Percentiles rank a stretch among this genome's conserved stretches.
These are phyloP conservation scores for Tuber aestivum DNA, from an alignment of 495 filamentous ascomycete species.

Conservation along the genomic window DNA sequence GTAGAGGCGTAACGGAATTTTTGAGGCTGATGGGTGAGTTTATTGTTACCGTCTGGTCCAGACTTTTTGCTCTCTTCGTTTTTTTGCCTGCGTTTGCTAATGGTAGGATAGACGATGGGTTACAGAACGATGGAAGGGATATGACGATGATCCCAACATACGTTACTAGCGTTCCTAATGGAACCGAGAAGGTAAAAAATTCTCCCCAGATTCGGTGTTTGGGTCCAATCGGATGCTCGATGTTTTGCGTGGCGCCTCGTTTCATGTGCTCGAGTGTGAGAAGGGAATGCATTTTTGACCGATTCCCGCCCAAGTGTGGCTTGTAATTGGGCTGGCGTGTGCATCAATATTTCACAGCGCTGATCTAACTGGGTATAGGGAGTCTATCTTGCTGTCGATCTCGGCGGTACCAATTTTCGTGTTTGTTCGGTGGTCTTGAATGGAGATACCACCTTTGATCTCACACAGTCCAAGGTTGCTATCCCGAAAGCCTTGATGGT, in stretches of 20 bases:
- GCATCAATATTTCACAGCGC: not conserved
- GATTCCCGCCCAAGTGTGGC: not conserved
- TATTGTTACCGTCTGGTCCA: not conserved
- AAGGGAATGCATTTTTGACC: slow-evolving; percentile 10
- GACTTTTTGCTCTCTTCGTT: not conserved
- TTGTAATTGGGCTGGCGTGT: not conserved
- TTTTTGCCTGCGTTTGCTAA: slow-evolving; percentile 6
- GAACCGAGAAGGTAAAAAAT: slow-evolving; percentile 73
- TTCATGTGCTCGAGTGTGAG: not conserved
- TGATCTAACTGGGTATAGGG: slow-evolving; percentile 53
- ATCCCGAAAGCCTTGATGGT: slow-evolving; percentile 88
- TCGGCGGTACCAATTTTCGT: slow-evolving; percentile 96
- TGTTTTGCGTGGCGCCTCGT: not conserved
- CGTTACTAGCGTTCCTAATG: slow-evolving; percentile 92
- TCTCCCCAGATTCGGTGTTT: not conserved
- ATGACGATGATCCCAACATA: slow-evolving; percentile 96
- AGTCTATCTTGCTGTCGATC: slow-evolving; percentile 89
- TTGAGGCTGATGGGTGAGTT: slow-evolving; percentile 71
- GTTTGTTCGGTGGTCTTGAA: slow-evolving; percentile 91
- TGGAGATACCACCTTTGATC: slow-evolving; percentile 84
- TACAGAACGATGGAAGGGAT: slow-evolving; percentile 63
- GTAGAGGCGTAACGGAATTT: slow-evolving; percentile 75
- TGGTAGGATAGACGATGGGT: slow-evolving; percentile 66
- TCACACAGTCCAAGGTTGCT: slow-evolving; percentile 84
- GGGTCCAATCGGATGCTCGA: not conserved